Evolutionary conservation across 2,329 filamentous ascomycete genomes (phyloP).

Genomic region (Sporothrix schenckii): DNA sequence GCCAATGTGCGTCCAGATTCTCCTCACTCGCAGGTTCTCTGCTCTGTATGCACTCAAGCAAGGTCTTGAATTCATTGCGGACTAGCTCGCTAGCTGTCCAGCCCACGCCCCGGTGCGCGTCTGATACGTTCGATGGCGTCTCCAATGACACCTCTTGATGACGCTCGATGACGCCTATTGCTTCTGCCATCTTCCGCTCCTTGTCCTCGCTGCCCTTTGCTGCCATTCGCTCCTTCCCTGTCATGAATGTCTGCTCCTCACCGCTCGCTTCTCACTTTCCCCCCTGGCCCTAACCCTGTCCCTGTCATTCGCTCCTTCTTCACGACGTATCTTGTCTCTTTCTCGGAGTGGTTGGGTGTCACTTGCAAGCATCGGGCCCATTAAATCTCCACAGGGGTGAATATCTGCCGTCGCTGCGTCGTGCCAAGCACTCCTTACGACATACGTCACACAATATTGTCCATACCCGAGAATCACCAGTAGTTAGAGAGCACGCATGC

Average conservation of each 20-base stretch:
- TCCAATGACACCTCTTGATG: neutral
- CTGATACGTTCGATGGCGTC: neutral
- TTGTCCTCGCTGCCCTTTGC: neutral
- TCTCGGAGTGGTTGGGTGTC: neutral
- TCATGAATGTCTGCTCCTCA: neutral
- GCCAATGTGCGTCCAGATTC: neutral
- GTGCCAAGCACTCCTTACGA: neutral
- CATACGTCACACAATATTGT: neutral
- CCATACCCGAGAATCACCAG: neutral
- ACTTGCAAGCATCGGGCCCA: neutral
- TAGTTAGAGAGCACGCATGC: neutral
- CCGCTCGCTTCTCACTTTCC: neutral
- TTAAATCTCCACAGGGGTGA: neutral
- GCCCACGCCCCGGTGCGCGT: neutral
- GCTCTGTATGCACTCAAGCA: neutral
- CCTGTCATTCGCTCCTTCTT: constrained; percentile 11
- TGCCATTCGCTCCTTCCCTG: constrained; percentile 15
- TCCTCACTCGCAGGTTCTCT: neutral
- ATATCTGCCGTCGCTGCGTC: neutral
- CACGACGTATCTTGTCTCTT: neutral
- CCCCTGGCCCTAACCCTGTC: neutral
- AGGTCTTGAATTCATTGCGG: too few relatives aligned
- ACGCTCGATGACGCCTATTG: constrained; percentile 10
- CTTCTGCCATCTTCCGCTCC: neutral
- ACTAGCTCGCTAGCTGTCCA: too few relatives aligned